Evolutionary conservation across 768 basidiomycete species (phyloP), one percentile per base, ranked within the genome.

Genomic region (Neoboletus magnificus): DNA sequence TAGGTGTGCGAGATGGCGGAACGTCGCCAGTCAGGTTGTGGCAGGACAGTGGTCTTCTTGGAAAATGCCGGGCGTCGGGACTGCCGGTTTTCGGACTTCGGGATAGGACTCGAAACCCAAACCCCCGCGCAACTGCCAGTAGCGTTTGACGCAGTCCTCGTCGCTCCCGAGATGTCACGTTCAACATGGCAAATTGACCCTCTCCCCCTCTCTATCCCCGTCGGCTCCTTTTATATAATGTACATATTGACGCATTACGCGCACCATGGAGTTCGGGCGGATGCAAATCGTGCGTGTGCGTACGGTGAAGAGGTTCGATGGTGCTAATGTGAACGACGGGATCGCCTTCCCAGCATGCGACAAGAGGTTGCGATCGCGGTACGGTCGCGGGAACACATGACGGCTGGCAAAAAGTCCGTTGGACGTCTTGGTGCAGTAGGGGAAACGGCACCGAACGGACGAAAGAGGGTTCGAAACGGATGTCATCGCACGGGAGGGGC

Each of bases 141-240:
- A 39, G 10, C 10, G 33, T 27, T 27, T 44, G 41, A 61, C 53
- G 50, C 59, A 41, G n/a, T 25, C 46, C 54, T 55, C 27, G 66
- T 66, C 58, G 61, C 61, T 70, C 62, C 62, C 65, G 66, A 71
- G 57, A 66, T 63, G 23, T 42, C 60, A 51, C 55, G 41, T 54
- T 48, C 48, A n/a, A n/a, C n/a, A 44, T 57, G 47, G 56, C 56
- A 54, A 56, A 55, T 53, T 37, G 39, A 52, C 41, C 44, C 51
- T 32, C 30, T 47, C 35, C 15, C 10, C 53, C 55, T 48, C 13
- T 46, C 55, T 66, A 68, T 55, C 61, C 52, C 65, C 64, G 57
- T 55, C 39, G 16, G 48, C 41, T 44, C 45, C 41, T 50, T 57
- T 55, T 50, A 65, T 46, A 42, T 61, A 50, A 54, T 48, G 48